These are phyloP conservation scores for Backusella westeae DNA, from an alignment of 192 early-diverging fungal species.

Conservation along the genomic window DNA sequence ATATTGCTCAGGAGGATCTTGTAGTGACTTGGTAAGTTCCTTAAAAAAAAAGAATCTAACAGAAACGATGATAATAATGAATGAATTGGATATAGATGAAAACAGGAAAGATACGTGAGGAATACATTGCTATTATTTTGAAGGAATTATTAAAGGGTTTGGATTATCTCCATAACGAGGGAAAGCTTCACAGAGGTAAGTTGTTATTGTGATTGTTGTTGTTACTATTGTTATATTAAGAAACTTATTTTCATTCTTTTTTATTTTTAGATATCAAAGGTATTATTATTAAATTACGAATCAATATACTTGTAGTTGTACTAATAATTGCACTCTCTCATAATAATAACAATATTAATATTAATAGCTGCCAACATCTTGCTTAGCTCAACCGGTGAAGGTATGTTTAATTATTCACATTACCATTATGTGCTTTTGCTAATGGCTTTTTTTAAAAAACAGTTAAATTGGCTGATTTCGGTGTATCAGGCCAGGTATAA, in stretches of 20 bases:
- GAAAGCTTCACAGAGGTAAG: constrained; percentile 81
- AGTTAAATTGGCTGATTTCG: constrained; percentile 98
- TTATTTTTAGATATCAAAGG: constrained; percentile 87
- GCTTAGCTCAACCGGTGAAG: constrained; percentile 68
- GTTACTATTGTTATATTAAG: neutral
- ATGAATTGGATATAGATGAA: constrained; percentile 65
- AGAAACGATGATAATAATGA: neutral
- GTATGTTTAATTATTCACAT: constrained; percentile 16
- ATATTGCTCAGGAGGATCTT: constrained; percentile 93
- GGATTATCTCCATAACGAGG: constrained; percentile 89
- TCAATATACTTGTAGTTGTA: neutral
- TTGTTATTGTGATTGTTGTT: neutral
- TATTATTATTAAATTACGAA: constrained; percentile 11
- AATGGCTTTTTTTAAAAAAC: neutral
- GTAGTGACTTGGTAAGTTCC: constrained; percentile 77
- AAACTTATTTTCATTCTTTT: neutral
- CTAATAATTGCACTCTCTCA: too few species aligned
- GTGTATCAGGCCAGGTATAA: constrained; percentile 89
- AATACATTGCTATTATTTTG: constrained; percentile 90
- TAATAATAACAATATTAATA: neutral
- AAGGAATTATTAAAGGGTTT: constrained; percentile 86
- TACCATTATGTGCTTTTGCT: neutral
- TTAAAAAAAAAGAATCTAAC: neutral
- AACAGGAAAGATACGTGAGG: constrained; percentile 78
- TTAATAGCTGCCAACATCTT: constrained; percentile 77